Evolutionary conservation across 768 basidiomycete genomes (phyloP), one percentile per base, ranked within the genome.

Genomic region (Boletus bicolor): DNA sequence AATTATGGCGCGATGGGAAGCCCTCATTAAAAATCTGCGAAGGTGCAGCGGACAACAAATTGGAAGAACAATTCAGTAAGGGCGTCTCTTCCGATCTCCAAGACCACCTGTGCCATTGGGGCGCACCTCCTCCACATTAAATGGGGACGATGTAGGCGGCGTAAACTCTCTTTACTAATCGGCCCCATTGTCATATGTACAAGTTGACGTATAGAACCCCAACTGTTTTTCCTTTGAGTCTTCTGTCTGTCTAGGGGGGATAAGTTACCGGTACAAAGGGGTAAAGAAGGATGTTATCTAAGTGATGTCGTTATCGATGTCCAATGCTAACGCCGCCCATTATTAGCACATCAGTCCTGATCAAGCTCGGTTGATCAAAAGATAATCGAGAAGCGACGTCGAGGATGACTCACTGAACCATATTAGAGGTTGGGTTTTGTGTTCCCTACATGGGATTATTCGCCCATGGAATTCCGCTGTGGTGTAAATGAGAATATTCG

Each of bases 81-180:
- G 38, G 35, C 7, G 11, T 44, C 75, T 88, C 89, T 21, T 96
- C 93, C 57, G 94, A 97, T 68, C 87, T 96, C 92, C 59, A 97
- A 97, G 75, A 84, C 89, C 39, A 39, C 36, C 12, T 28, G 26
- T 5, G 21, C 19, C 53, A 93, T 95, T 70, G 91, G 95, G 69
- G 83, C 96, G 0, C 96, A 95, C 57, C 94, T 96, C 73, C 93
- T 97, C 87, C 95, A 96, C 75, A 93, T 97, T 64, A 95, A 97
- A 47, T 69, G 93, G 92, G 49, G 93, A 96, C 79, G 89, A 94
- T 66, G 87, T 91, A 63, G 92, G 95, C 74, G 93, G 93, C 34
- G 91, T 95, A 72, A 95, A 88, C 70, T 92, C 91, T 70, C 89
- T 94, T 50, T 92, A 92, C 75, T 93, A 93, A 70, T 85, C 95